These are phyloP conservation scores for Yamadazyma dushanensis DNA, from an alignment of 1,139 yeast species.

Conservation along the genomic window DNA sequence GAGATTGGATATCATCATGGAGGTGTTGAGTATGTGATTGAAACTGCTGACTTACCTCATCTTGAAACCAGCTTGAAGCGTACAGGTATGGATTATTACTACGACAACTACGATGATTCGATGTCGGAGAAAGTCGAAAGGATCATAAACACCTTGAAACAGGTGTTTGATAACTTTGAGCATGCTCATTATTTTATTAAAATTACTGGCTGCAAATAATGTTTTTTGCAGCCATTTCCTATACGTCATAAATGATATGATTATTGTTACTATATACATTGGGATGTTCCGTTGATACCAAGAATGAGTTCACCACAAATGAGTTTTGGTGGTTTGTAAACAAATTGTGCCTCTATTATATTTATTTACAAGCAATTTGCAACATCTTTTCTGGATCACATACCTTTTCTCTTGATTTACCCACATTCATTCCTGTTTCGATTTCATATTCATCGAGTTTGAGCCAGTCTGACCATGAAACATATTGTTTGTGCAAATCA, in stretches of 20 bases:
- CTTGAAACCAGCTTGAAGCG: constrained; percentile 30
- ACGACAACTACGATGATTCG: background rate
- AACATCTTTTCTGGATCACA: constrained; percentile 52
- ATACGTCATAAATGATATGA: background rate
- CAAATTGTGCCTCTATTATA: too few relatives aligned
- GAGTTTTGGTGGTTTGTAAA: too few relatives aligned
- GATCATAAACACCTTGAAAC: constrained; percentile 13
- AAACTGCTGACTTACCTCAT: constrained; percentile 48
- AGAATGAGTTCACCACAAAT: too few relatives aligned
- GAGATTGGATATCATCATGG: constrained; percentile 40
- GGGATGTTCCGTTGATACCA: too few relatives aligned
- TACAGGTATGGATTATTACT: constrained; percentile 12
- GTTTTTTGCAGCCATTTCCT: background rate
- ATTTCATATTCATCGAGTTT: constrained; percentile 56
- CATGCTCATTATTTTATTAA: constrained; percentile 35
- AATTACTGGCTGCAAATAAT: constrained; percentile 30
- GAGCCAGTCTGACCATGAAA: constrained; percentile 76
- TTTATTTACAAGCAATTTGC: constrained; percentile 18
- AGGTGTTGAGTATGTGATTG: constrained; percentile 51
- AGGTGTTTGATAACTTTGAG: constrained; percentile 29
- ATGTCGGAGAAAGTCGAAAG: background rate
- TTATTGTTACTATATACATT: too few relatives aligned
- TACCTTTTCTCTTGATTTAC: constrained; percentile 62
- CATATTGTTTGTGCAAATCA: constrained; percentile 18
- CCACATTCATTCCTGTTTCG: constrained; percentile 42